phyloP scores from a whole-genome alignment of 2,329 filamentous ascomycete species.

The Hypomyces perniciosus region DNA sequence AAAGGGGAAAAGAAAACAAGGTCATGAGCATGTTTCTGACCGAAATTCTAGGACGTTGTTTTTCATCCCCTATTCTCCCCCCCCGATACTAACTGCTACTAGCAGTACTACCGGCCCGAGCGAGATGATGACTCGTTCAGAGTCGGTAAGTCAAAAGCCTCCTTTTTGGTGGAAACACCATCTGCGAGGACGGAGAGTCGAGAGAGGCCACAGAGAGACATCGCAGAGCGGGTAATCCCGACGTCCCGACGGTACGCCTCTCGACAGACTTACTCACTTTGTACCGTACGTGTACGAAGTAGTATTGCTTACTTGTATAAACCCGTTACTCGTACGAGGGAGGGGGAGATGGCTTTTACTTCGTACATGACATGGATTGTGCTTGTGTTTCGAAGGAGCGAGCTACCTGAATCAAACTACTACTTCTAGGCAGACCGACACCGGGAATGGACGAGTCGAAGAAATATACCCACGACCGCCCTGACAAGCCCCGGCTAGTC shows the following conservation, averaged over 20 bases:
- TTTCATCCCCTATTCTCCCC: too few species aligned
- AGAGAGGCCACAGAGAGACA: neutral
- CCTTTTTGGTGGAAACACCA: conserved; percentile 10
- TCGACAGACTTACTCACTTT: too few species aligned
- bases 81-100: too few species aligned
- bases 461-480: neutral
- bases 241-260: neutral
- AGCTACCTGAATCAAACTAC: too few species aligned
- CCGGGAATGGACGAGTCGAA: neutral
- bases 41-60: neutral
- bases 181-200: neutral
- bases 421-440: too few species aligned
- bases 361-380: too few species aligned
- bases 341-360: too few species aligned
- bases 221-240: conserved; percentile 10
- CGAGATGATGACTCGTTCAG: conserved; percentile 3
- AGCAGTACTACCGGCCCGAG: neutral
- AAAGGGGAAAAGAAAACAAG: too few species aligned
- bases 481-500: neutral
- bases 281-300: neutral
- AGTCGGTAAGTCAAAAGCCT: conserved; percentile 8
- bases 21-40: neutral
- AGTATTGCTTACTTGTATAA: neutral
- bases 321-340: neutral
- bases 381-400: too few species aligned